Base-by-base conservation (phyloP, 208 protist genomes). In the Willaertia magna region DNA sequence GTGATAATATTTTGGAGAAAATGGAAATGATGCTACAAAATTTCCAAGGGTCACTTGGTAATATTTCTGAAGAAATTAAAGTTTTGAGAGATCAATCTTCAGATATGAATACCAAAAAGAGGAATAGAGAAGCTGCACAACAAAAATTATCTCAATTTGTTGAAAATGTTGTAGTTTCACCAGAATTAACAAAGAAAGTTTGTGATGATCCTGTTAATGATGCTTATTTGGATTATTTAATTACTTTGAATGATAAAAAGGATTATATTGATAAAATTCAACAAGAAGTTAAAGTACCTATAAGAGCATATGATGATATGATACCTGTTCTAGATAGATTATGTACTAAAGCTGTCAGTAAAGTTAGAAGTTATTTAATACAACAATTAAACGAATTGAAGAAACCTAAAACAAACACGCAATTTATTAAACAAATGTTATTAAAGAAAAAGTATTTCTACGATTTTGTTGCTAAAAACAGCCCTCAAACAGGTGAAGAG, bases 1-100 rank as follows among this genome's bases (percentile, higher is more conserved):
- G 79, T 61, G 79, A 84, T 84, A 18, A 18, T 42, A 30, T 84
- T 7, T 61, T 84, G 26, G 79, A 84, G 43, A 84, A 52, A 61
- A 84, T 84, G 79, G 79, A 84, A 61, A 40, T 44, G 14, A 61
- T 61, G 47, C 44, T 84, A 26, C 30, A 40, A 40, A 61, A 40
- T 30, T 84, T 84, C 34, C 79, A 84, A 44, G 47, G 79, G 14
- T 30, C 14, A 26, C 47, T 84, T 3, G 79, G 79, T 30, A 61
- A 61, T 40, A 84, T 61, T 30, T 20, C n/a, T 61, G 47, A 61
- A 46, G 79, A 84, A 26, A 84, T 84, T 44, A 84, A 84, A 30
- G 14, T 16, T 44, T 43, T 84, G 14, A 26, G 40, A 84, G 79
- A 84, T 44, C 47, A 84, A 84, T 84, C 79, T 40, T 61, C 44